These are phyloP conservation scores for Taphrina confusa DNA, from an alignment of 1,139 yeast genomes.

Conservation along the genomic window DNA sequence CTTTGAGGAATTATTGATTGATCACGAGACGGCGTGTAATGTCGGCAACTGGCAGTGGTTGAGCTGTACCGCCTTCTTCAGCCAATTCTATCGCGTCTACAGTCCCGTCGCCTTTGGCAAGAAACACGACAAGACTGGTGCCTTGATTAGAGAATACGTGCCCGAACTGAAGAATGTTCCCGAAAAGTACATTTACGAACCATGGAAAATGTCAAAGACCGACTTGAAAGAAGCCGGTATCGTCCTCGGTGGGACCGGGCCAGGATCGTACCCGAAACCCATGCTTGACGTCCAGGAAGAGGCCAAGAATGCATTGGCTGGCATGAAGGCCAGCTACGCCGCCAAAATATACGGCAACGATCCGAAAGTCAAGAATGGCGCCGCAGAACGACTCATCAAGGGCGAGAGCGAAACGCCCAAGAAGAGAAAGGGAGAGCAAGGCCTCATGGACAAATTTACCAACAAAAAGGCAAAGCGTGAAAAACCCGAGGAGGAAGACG, in stretches of 20 bases:
- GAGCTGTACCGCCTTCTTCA: slow-evolving; percentile 33
- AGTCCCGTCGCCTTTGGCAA: slow-evolving; percentile 32
- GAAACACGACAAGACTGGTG: slow-evolving; percentile 32
- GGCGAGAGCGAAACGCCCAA: background rate
- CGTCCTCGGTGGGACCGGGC: slow-evolving; percentile 10
- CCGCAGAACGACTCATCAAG: slow-evolving; percentile 1
- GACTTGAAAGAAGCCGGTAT: slow-evolving; percentile 23
- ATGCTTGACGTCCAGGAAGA: slow-evolving; percentile 28
- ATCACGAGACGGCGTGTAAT: slow-evolving; percentile 33
- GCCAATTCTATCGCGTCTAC: slow-evolving; percentile 33
- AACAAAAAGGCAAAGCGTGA: slow-evolving; percentile 15
- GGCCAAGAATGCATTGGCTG: slow-evolving; percentile 20
- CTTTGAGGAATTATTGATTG: slow-evolving; percentile 32
- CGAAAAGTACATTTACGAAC: slow-evolving; percentile 35
- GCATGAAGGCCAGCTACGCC: slow-evolving; percentile 28
- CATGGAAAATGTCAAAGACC: slow-evolving; percentile 20
- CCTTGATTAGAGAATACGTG: slow-evolving; percentile 28
- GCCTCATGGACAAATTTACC: slow-evolving; percentile 16
- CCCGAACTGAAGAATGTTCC: slow-evolving; percentile 32
- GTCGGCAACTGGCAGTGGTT: slow-evolving; percentile 36
- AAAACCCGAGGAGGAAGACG: slow-evolving; percentile 27
- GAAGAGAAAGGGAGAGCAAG: slow-evolving; percentile 27
- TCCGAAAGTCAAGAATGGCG: background rate
- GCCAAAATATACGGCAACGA: slow-evolving; percentile 28
- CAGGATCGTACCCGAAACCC: slow-evolving; percentile 22